These are phyloP conservation scores for Aurinia saxatilis DNA, from an alignment of 345 rosid species.

Conservation along the genomic window DNA sequence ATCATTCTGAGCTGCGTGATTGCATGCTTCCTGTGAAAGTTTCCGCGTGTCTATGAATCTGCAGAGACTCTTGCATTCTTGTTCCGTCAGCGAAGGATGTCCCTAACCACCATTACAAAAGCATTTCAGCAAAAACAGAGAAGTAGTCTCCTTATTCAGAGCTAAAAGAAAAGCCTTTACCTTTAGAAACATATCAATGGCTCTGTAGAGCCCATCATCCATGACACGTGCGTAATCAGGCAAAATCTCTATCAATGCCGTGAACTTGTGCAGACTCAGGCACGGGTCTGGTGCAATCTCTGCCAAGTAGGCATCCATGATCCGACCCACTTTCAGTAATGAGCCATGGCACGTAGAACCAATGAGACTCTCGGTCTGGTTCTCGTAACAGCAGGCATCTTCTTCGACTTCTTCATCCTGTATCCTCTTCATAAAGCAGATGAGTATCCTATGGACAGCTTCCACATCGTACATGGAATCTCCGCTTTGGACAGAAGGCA, in stretches of 20 bases:
- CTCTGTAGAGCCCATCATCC: slow-evolving; percentile 65
- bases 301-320: slow-evolving; percentile 60
- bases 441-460: slow-evolving; percentile 49
- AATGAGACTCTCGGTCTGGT: slow-evolving; percentile 1
- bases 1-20: not conserved
- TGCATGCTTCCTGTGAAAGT: not conserved
- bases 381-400: not conserved
- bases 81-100: slow-evolving; percentile 51
- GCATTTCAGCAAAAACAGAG: not conserved
- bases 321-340: slow-evolving; percentile 58
- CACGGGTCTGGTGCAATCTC: slow-evolving; percentile 76
- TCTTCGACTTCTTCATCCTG: slow-evolving; percentile 31
- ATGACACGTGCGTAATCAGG: slow-evolving; percentile 70
- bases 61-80: slow-evolving; percentile 51
- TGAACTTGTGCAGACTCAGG: slow-evolving; percentile 57
- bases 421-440: slow-evolving; percentile 47
- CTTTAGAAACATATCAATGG: slow-evolving; percentile 64
- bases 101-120: slow-evolving; percentile 28
- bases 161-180: slow-evolving; percentile 18
- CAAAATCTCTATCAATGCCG: slow-evolving; percentile 55
- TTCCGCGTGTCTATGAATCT: slow-evolving; percentile 48
- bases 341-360: slow-evolving; percentile 47
- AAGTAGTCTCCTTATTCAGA: not conserved
- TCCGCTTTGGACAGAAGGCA: slow-evolving; percentile 48
- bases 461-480: slow-evolving; percentile 63